Evolutionary conservation across 331 rosid species (phyloP).

Genomic region (Rhamnella rubrinervis): DNA sequence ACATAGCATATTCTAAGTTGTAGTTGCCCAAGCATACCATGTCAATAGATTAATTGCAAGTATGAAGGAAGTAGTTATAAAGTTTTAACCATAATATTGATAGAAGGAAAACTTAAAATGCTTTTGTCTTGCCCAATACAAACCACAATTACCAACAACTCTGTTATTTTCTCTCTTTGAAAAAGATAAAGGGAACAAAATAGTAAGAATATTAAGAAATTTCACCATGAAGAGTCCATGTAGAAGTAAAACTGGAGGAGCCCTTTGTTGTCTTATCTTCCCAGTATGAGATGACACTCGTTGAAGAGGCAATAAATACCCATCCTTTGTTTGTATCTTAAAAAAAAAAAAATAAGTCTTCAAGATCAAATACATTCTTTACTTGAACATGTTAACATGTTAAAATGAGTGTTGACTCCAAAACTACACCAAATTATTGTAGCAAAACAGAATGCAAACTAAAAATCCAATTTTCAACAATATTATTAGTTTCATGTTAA

Average conservation of each 20-base stretch:
- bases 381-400: no score
- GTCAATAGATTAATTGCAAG: no score
- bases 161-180: background rate
- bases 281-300: constrained; percentile 60
- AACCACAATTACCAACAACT: background rate
- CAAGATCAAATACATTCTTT: no score
- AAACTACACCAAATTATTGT: no score
- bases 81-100: no score
- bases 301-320: constrained; percentile 75
- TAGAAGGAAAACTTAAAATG: background rate
- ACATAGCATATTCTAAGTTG: no score
- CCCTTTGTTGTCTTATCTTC: constrained; percentile 26
- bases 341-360: background rate
- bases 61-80: no score
- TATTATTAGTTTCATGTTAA: background rate
- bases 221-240: constrained; percentile 92
- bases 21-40: no score
- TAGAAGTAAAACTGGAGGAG: no score
- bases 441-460: no score
- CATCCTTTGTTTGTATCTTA: constrained; percentile 78
- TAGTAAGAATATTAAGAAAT: background rate
- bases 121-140: background rate
- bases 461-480: background rate
- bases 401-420: no score
- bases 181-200: background rate